These are phyloP conservation scores for Ilyonectria mors-panacis DNA, from an alignment of 2,329 filamentous ascomycete genomes.

Conservation along the genomic window DNA sequence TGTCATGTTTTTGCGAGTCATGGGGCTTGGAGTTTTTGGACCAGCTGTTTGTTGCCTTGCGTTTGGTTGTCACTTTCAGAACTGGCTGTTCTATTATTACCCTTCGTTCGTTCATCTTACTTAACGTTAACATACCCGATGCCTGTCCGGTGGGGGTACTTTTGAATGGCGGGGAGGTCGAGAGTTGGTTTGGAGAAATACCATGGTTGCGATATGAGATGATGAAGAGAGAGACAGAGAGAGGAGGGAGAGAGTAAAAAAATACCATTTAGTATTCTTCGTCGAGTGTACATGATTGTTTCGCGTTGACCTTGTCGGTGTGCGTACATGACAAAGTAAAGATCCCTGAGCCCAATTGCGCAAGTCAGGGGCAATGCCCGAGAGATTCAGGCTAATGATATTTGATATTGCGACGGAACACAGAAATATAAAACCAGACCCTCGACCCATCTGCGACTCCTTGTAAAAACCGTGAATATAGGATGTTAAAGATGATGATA, in stretches of 20 bases:
- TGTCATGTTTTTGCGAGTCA: constrained; percentile 33
- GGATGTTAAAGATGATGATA: constrained; percentile 15
- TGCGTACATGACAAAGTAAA: constrained; percentile 6
- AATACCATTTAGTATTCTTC: constrained; percentile 20
- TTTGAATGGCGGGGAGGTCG: constrained; percentile 13
- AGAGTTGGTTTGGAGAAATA: constrained; percentile 38
- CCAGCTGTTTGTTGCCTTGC: constrained; percentile 28
- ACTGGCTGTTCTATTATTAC: constrained; percentile 25
- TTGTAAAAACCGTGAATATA: constrained; percentile 14
- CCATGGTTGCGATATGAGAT: constrained; percentile 34
- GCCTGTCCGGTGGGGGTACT: constrained; percentile 13
- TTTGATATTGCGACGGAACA: constrained; percentile 8
- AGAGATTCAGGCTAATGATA: neutral
- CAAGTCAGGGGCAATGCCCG: neutral
- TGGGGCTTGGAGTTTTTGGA: constrained; percentile 46
- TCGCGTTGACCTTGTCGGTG: neutral
- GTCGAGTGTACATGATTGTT: constrained; percentile 14
- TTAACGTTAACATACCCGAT: constrained; percentile 27
- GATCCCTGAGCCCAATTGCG: neutral
- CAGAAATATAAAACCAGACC: neutral
- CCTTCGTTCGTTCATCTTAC: constrained; percentile 34
- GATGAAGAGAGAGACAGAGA: constrained; percentile 3
- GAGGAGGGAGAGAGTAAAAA: constrained; percentile 13
- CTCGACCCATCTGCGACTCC: constrained; percentile 14
- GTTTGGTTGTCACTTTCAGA: constrained; percentile 29